Base-by-base conservation (phyloP, 2,329 filamentous ascomycete species). In the Thelonectria olida region DNA sequence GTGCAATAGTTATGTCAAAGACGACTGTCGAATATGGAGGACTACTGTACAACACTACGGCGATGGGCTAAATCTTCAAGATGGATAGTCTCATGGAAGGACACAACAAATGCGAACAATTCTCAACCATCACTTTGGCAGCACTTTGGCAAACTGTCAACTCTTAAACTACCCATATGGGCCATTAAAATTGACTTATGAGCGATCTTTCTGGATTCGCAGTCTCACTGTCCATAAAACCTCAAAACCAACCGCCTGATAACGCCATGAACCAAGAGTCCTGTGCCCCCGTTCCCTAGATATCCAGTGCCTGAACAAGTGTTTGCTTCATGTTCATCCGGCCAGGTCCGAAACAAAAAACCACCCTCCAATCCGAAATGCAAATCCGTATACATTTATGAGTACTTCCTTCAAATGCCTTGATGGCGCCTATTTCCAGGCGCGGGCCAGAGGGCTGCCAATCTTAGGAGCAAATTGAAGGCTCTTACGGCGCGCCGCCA, bases 401-500 rank as follows among this genome's bases (percentile, higher is more conserved):
- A n/a, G n/a, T n/a, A n/a, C n/a, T n/a, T n/a, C n/a, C 47, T 57
- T 31, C 53, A 57, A 47, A 57, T 42, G 19, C 4, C 15, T 53
- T 19, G 22, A 27, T 36, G 12, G 48, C 27, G 47, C 45, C 63
- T 67, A 77, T 42, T 73, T 76, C 85, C 85, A 88, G 23, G 82
- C 79, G 70, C 82, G 86, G 23, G 87, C 84, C 67, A 94, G 78
- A 2, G 91, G 92, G 75, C 91, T 94, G 17, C 85, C 89, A 59
- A 92, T 80, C 77, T 91, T 90, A 27, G 91, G 92, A 28, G 90
- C 90, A 79, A 89, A 93, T 72, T 92, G 90, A 75, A 93, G 74
- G 72, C 90, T 95, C 85, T 92, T 93, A 62, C 92, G 84, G 62
- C 91, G 83, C 1, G 90, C 91, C 10, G 89, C 88, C 82, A 92